Evolutionary conservation across 306 rosid genomes (phyloP).

Genomic region (Vachellia pachyceras): DNA sequence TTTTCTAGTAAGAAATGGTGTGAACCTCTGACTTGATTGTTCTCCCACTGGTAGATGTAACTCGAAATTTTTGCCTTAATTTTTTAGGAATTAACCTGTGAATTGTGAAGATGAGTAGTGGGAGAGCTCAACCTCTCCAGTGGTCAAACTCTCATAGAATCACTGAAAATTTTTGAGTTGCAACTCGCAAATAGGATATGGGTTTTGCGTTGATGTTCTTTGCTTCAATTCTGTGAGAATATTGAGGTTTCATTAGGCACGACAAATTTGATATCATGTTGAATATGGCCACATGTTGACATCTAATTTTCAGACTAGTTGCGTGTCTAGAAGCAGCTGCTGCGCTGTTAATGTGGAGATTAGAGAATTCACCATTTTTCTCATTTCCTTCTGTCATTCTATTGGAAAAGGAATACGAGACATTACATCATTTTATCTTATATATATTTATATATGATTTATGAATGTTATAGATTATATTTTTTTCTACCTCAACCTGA

Average conservation of each 20-base stretch:
- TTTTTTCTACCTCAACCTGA: neutral
- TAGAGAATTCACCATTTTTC: neutral
- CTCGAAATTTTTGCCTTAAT: neutral
- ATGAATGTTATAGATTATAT: neutral
- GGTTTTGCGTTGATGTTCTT: neutral
- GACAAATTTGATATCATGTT: conserved; percentile 15
- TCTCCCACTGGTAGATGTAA: neutral
- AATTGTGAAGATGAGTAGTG: too few relatives aligned
- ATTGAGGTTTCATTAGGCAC: conserved; percentile 20
- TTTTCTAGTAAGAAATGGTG: too few relatives aligned
- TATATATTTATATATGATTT: neutral
- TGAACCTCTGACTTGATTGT: neutral
- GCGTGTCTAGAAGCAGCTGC: conserved; percentile 1
- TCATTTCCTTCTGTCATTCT: neutral
- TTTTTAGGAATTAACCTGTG: neutral
- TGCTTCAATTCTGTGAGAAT: conserved; percentile 8
- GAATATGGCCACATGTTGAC: neutral
- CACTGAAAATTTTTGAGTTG: too few relatives aligned
- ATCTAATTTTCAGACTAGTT: conserved; percentile 12
- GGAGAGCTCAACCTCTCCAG: too few relatives aligned
- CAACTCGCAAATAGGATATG: too few relatives aligned
- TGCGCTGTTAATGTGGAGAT: neutral
- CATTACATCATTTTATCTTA: neutral
- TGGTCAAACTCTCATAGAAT: too few relatives aligned
- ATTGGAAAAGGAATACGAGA: neutral